Conservation (phyloP, 1,284 basidiomycete species). For the Fomes fomentarius region DNA sequence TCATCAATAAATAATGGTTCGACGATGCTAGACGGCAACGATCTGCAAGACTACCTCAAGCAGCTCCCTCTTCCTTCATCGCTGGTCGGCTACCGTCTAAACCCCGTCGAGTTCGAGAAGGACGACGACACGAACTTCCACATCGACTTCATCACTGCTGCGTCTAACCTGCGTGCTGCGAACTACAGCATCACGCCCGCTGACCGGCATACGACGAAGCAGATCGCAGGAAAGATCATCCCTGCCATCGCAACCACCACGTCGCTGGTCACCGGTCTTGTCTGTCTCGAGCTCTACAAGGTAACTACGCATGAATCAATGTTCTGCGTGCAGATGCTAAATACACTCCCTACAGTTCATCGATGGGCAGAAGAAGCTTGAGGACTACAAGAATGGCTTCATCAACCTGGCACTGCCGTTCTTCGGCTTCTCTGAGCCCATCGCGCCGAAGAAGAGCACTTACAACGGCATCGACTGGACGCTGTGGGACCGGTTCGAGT, state of each 20-base stretch:
- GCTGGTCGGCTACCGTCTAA: constrained; percentile 92
- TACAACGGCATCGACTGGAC: constrained; percentile 94
- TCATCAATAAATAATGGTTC: no score
- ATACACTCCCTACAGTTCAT: constrained; percentile 70
- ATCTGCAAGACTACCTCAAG: constrained; percentile 62
- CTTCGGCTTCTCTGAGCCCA: constrained; percentile 99
- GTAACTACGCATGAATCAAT: constrained; percentile 37
- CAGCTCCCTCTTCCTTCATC: constrained; percentile 88
- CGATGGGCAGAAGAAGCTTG: constrained; percentile 91
- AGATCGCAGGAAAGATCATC: constrained; percentile 99
- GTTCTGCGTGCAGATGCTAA: constrained; percentile 2
- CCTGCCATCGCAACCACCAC: constrained; percentile 99
- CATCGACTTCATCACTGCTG: constrained; percentile 99
- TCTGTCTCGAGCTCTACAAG: constrained; percentile 98
- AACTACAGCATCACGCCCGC: constrained; percentile 94
- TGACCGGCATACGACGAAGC: constrained; percentile 95
- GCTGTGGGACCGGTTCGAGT: constrained; percentile 97
- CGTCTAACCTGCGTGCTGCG: constrained; percentile 95
- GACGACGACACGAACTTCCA: constrained; percentile 99
- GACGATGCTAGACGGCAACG: constrained; percentile 30
- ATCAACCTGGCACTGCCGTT: constrained; percentile 98
- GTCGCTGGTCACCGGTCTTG: constrained; percentile 91
- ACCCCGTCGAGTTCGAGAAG: constrained; percentile 98
- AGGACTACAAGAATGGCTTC: constrained; percentile 98
- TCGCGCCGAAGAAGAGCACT: constrained; percentile 90